A percentile compares a stretch with the other conserved stretches of the same genome.
Evolutionary conservation across 176 grass and related monocot genomes (phyloP).

Genomic region (Avena insularis): DNA sequence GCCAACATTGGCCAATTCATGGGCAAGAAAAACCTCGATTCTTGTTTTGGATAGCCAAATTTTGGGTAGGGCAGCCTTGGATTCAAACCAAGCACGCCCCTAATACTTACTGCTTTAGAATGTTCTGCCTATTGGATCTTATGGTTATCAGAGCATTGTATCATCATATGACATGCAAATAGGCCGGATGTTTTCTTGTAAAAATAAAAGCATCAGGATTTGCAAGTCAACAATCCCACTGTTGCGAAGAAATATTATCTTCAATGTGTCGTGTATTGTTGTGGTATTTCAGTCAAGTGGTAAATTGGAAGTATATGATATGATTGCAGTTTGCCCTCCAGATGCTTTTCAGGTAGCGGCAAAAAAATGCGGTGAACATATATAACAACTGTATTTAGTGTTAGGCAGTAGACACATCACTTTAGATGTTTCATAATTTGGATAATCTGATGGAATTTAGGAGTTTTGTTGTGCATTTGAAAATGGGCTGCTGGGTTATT

Average conservation of each 20-base stretch:
- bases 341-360: constrained; percentile 5
- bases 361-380: constrained; percentile 1
- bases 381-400: constrained; percentile 15
- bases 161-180: constrained; percentile 16
- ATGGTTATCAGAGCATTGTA: constrained; percentile 8
- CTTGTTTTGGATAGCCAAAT: not conserved
- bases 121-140: constrained; percentile 20
- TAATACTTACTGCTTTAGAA: not conserved
- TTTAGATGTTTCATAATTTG: not conserved
- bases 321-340: constrained; percentile 2
- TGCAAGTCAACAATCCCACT: constrained; percentile 20
- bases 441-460: not conserved
- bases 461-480: constrained; percentile 31
- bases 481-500: constrained; percentile 44
- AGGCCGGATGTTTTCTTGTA: not conserved
- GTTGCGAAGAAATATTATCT: constrained; percentile 35
- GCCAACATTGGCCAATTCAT: not conserved
- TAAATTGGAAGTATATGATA: constrained; percentile 37
- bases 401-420: constrained; percentile 14
- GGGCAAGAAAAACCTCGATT: not conserved
- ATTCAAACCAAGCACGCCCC: not conserved
- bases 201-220: constrained; percentile 10
- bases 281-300: constrained; percentile 25
- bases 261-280: not conserved
- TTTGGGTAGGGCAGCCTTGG: not conserved